A percentile compares a stretch with the other conserved stretches of the same genome.
Evolutionary conservation across 345 rosid species (phyloP).

Genomic region (Brassica napus): Da-Ae NC_063449.1:38317501-38318000

Average conservation of each 20-base stretch:
- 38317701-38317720: slow-evolving; percentile 41
- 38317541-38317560: slow-evolving; percentile 44
- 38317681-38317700: slow-evolving; percentile 35
- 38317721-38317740: slow-evolving; percentile 37
- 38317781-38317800: slow-evolving; percentile 89
- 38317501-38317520: slow-evolving; percentile 4
- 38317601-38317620: slow-evolving; percentile 31
- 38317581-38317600: slow-evolving; percentile 34
- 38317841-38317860: slow-evolving; percentile 84
- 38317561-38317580: slow-evolving; percentile 38
- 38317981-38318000: background rate
- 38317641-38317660: slow-evolving; percentile 35
- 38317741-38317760: slow-evolving; percentile 81
- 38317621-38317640: slow-evolving; percentile 38
- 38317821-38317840: slow-evolving; percentile 92
- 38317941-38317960: background rate
- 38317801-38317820: slow-evolving; percentile 94
- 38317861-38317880: slow-evolving; percentile 58
- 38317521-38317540: slow-evolving; percentile 9
- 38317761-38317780: slow-evolving; percentile 79
- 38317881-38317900: slow-evolving; percentile 17
- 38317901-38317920: slow-evolving; percentile 15
- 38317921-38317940: background rate
- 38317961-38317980: slow-evolving; percentile 5
- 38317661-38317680: slow-evolving; percentile 32